These are phyloP conservation scores for Cladosporium sp. DNA, from an alignment of 2,329 filamentous ascomycete genomes.

Conservation along the genomic window DNA sequence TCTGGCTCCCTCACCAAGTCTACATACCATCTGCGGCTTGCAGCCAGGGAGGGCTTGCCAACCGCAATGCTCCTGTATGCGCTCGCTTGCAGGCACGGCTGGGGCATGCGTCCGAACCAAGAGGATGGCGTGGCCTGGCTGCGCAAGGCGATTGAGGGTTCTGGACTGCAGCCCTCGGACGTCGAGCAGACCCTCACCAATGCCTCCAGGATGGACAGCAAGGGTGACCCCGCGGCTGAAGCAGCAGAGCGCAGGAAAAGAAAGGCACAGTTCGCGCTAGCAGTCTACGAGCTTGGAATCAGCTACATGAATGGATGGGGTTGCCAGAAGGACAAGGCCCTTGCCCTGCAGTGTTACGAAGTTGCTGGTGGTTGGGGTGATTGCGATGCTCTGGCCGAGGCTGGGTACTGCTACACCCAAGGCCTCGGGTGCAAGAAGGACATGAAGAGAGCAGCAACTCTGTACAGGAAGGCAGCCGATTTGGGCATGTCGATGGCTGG, in stretches of 20 bases:
- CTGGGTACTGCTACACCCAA: slow-evolving; percentile 92
- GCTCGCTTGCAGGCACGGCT: slow-evolving; percentile 88
- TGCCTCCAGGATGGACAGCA: slow-evolving; percentile 41
- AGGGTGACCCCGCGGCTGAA: slow-evolving; percentile 51
- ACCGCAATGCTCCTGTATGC: slow-evolving; percentile 96
- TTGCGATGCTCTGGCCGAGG: slow-evolving; percentile 85
- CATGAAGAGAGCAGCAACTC: slow-evolving; percentile 83
- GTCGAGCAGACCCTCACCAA: slow-evolving; percentile 16
- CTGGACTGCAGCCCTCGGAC: slow-evolving; percentile 29
- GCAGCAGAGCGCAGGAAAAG: slow-evolving; percentile 69
- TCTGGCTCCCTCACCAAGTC: slow-evolving; percentile 84
- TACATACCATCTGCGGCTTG: slow-evolving; percentile 88
- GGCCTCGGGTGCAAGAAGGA: slow-evolving; percentile 94
- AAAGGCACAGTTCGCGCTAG: slow-evolving; percentile 88
- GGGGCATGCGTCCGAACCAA: slow-evolving; percentile 93
- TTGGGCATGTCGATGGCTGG: slow-evolving; percentile 97
- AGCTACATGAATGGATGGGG: slow-evolving; percentile 99
- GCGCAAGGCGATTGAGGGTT: slow-evolving; percentile 79
- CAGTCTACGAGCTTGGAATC: slow-evolving; percentile 92
- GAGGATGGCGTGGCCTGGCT: slow-evolving; percentile 88
- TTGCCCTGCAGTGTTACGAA: slow-evolving; percentile 90
- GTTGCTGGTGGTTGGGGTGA: slow-evolving; percentile 96
- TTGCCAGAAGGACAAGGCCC: slow-evolving; percentile 80
- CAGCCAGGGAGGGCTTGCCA: slow-evolving; percentile 76
- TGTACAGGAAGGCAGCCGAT: slow-evolving; percentile 83